Evolutionary conservation across 2,329 filamentous ascomycete species (phyloP), one percentile per base, ranked within the genome.

Genomic region (Sclerotinia spermophila): DNA sequence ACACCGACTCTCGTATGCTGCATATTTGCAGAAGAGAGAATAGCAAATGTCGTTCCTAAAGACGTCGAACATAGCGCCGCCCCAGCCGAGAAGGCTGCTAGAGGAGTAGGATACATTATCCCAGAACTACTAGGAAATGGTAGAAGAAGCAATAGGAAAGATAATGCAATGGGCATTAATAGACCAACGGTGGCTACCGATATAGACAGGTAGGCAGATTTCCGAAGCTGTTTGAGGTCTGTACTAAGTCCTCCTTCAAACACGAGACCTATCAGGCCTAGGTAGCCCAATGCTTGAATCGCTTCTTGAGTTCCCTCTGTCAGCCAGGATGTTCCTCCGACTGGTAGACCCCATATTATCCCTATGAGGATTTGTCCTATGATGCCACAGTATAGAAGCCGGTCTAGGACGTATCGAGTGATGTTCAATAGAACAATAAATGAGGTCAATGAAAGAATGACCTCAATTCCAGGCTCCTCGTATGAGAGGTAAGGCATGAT

Each of bases 31-130:
- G 92, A 90, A 0, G 85, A 86, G 0, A 91, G 80, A 5, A 91
- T 84, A 0, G 87, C 86, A 73, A 90, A 90, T 0, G 88, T 90
- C 0, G 91, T 94, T 7, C 92, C 92, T 0, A 94, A 82, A 70
- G 89, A 91, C 0, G 91, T 95, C 1, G 90, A 90, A 75, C 89
- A 92, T 0, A 94, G 81, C 0, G 92, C 88, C 2, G 91, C 90
- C 13, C 92, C 92, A 0, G 91, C 88, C 2, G 90, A 86, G 76
- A 94, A 95, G 0, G 87, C 86, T 76, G 70, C 70, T 3, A 79
- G 58, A 2, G 76, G 73, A 21, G 71, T 76, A 38, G 76, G 73
- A 61, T 72, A 75, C 3, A 59, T 21, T 51, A 48, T 69, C 44
- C 71, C 71, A 60, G 70, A 64, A 65, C 56, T 71, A 44, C 69